Percentiles rank a stretch among this genome's conserved stretches.
These are phyloP conservation scores for Ophiognomonia clavigignenti-juglandacearum DNA, from an alignment of 2,329 filamentous ascomycete genomes.

Conservation along the genomic window DNA sequence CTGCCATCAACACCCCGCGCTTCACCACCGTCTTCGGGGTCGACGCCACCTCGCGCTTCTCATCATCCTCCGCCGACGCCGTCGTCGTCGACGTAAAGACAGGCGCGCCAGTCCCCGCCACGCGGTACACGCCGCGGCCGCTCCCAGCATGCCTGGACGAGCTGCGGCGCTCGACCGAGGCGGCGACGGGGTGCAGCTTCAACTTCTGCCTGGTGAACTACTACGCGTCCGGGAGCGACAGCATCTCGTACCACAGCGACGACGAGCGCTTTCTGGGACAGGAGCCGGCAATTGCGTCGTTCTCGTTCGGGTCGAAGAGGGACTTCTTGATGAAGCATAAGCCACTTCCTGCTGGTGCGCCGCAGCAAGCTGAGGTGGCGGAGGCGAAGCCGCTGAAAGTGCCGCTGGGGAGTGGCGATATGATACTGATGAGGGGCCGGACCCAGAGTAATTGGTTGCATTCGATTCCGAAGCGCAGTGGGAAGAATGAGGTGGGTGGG, in stretches of 20 bases:
- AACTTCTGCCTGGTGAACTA: slow-evolving; percentile 83
- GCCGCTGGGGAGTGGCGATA: slow-evolving; percentile 62
- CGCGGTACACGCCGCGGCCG: slow-evolving; percentile 57
- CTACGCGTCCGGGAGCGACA: slow-evolving; percentile 71
- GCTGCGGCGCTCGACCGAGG: slow-evolving; percentile 59
- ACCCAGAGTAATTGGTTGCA: slow-evolving; percentile 78
- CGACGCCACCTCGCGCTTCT: slow-evolving; percentile 60
- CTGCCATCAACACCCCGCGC: slow-evolving; percentile 53
- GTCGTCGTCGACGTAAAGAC: slow-evolving; percentile 40
- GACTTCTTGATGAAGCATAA: slow-evolving; percentile 82
- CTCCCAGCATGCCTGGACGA: slow-evolving; percentile 65
- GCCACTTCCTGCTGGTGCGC: slow-evolving; percentile 36
- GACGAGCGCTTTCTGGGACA: slow-evolving; percentile 72
- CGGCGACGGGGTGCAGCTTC: slow-evolving; percentile 60
- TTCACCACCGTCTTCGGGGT: slow-evolving; percentile 54
- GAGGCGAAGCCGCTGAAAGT: slow-evolving; percentile 43
- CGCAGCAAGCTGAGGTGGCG: too few species aligned
- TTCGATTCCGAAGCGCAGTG: slow-evolving; percentile 69
- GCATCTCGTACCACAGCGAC: slow-evolving; percentile 75
- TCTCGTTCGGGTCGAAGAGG: slow-evolving; percentile 65
- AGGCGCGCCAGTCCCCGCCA: slow-evolving; percentile 38
- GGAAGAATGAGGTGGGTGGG: slow-evolving; percentile 55
- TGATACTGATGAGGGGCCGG: slow-evolving; percentile 70
- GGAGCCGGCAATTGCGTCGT: slow-evolving; percentile 68
- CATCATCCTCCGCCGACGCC: slow-evolving; percentile 32